Evolutionary conservation across 148 eudicot genomes (phyloP), one percentile per base, ranked within the genome.

Genomic region (Camellia lanceoleosa): DNA sequence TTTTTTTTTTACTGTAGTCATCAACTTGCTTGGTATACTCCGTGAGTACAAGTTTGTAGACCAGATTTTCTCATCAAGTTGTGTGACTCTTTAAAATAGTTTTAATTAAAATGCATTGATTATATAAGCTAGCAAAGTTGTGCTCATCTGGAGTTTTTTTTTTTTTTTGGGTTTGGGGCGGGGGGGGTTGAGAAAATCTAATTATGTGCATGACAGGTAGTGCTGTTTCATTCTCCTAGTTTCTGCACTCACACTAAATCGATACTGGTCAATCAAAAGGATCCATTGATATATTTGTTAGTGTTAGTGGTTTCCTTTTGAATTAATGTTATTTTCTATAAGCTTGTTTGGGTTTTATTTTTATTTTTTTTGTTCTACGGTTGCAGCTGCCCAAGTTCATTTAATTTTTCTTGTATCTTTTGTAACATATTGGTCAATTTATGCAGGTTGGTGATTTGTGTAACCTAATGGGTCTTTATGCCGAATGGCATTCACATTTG

Each of bases 401-500:
- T 78, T 5, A 38, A 51, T 30, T 58, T 0, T 47, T 12, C 56
- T 44, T 71, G 5, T 38, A 71, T 23, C 23, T 23, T 62, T 12
- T 77, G 30, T 9, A 49, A 15, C 19, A 19, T 38, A 38, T 47
- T 80, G 14, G 42, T 7, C 16, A 5, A 58, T 55, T 73, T 51
- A 38, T 87, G 85, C 89, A 96, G 99, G 93, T 88, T 60, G 82
- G 73, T 72, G 98, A 96, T 85, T 79, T 96, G 86, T 87, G 87
- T 78, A 89, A 93, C 78, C 88, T 95, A 61, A 88, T 95, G 76
- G 87, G 90, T 64, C 81, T 95, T 83, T 95, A 95, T 84, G 87
- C 90, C 73, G 97, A 93, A 44, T 95, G 99, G 97, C 97, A 95
- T 75, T 85, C 93, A 10, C 94, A 90, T 56, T 81, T 95, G 81